Evolutionary conservation across 257 asterid genomes (phyloP).

Genomic region (Fraxinus cuspidata): DNA sequence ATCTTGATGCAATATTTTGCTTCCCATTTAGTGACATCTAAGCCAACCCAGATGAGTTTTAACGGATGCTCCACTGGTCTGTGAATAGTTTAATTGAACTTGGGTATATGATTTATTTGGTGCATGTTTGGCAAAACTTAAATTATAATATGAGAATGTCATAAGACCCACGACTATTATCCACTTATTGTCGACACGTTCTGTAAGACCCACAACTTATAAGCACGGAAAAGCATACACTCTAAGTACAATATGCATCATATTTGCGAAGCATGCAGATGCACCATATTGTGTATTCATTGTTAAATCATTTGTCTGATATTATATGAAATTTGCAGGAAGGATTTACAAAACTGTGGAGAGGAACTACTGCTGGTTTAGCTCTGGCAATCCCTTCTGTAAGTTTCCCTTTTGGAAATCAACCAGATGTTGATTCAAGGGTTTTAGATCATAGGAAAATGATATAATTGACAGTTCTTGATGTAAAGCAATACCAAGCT

Average conservation of each 20-base stretch:
- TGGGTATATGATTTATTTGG: background rate
- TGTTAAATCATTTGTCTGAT: conserved; percentile 15
- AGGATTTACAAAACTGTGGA: conserved; percentile 80
- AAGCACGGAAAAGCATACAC: no score
- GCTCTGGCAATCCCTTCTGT: conserved; percentile 88
- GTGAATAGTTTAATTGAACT: background rate
- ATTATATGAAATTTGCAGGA: conserved; percentile 49
- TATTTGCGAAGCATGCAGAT: background rate
- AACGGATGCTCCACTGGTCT: background rate
- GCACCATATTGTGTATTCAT: background rate
- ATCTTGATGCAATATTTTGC: background rate
- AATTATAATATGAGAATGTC: no score
- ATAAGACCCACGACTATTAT: background rate
- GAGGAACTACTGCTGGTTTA: conserved; percentile 94
- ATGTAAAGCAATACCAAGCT: background rate
- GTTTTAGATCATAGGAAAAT: conserved; percentile 5
- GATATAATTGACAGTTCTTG: conserved; percentile 15
- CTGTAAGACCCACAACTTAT: no score
- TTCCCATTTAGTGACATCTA: background rate
- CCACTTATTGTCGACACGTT: conserved; percentile 6
- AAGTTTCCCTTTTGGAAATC: conserved; percentile 29
- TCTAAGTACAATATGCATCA: background rate
- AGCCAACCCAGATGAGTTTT: background rate
- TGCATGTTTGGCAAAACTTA: no score
- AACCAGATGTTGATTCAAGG: conserved; percentile 20